A percentile compares a stretch with the other conserved stretches of the same genome.
Conservation (phyloP, 1,139 yeast genomes). For the Blastobotrys buckinghamii region DNA sequence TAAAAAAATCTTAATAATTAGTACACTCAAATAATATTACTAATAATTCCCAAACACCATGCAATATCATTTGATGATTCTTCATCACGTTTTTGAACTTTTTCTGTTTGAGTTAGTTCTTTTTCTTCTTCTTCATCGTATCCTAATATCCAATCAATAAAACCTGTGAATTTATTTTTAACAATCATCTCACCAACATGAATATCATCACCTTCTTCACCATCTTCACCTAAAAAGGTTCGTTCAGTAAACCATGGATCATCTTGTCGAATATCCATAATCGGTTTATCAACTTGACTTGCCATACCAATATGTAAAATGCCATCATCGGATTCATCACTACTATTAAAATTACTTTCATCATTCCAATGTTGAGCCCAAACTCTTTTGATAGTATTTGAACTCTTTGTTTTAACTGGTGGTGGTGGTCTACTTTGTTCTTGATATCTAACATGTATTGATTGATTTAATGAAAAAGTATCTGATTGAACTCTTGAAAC, state of each 20-base stretch:
- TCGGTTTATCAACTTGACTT: constrained; percentile 8
- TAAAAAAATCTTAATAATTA: background rate
- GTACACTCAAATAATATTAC: constrained; percentile 3
- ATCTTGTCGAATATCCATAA: constrained; percentile 10
- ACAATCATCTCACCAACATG: constrained; percentile 15
- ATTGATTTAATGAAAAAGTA: background rate
- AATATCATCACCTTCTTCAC: constrained; percentile 15
- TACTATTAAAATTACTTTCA: constrained; percentile 3
- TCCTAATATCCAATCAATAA: constrained; percentile 29
- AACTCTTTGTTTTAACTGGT: background rate
- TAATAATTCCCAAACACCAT: constrained; percentile 19
- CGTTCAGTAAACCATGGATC: constrained; percentile 14
- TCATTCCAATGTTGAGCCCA: background rate
- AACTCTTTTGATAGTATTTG: background rate
- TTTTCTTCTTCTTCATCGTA: constrained; percentile 2
- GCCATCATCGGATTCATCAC: constrained; percentile 13
- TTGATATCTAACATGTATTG: background rate
- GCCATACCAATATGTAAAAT: constrained; percentile 17
- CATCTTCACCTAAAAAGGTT: constrained; percentile 14
- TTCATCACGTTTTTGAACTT: constrained; percentile 20
- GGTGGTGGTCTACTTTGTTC: background rate
- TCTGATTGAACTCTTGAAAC: constrained; percentile 2
- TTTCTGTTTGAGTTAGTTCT: constrained; percentile 17
- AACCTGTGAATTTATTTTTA: constrained; percentile 21
- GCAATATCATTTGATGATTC: constrained; percentile 21